Percentiles rank a stretch among this genome's conserved stretches.
These are phyloP conservation scores for Cutaneotrichosporon arboriforme DNA, from an alignment of 1,284 basidiomycete species.

Conservation along the genomic window DNA sequence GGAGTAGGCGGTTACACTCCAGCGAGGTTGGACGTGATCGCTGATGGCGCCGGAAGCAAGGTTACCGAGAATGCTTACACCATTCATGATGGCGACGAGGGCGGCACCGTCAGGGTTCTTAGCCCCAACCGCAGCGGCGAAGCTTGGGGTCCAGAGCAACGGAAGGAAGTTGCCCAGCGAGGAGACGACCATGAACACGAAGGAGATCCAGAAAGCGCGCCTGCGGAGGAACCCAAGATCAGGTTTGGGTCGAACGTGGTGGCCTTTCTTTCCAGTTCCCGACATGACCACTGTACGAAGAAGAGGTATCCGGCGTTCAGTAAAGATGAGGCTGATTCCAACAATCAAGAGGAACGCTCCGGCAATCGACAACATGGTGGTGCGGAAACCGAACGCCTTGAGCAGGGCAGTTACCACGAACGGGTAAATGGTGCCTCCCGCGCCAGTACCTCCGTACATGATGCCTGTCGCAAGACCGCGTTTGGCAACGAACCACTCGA, in stretches of 20 bases:
- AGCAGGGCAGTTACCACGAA: constrained; percentile 41
- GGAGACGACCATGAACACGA: not conserved
- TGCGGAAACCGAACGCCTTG: constrained; percentile 38
- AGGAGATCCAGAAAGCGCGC: not conserved
- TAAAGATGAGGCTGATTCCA: constrained; percentile 30
- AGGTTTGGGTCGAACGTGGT: constrained; percentile 6
- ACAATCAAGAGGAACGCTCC: constrained; percentile 31
- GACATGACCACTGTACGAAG: not conserved
- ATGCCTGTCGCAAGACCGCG: constrained; percentile 44
- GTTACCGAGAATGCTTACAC: constrained; percentile 22
- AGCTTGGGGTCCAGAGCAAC: constrained; percentile 35
- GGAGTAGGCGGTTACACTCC: constrained; percentile 34
- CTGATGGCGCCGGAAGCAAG: constrained; percentile 37
- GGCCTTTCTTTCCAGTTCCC: not conserved
- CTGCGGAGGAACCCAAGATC: constrained; percentile 25
- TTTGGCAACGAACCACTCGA: constrained; percentile 42
- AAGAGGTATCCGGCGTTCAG: constrained; percentile 40
- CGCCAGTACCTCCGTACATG: constrained; percentile 43
- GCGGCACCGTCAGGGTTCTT: constrained; percentile 36
- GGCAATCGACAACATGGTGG: constrained; percentile 39
- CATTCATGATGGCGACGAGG: constrained; percentile 45
- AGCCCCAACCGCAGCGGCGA: constrained; percentile 34
- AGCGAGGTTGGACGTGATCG: constrained; percentile 33
- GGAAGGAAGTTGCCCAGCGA: constrained; percentile 45
- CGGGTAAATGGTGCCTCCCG: constrained; percentile 43